phyloP scores from a whole-genome alignment of 2,329 filamentous ascomycete species.

The Paradendryphiella salina region DNA sequence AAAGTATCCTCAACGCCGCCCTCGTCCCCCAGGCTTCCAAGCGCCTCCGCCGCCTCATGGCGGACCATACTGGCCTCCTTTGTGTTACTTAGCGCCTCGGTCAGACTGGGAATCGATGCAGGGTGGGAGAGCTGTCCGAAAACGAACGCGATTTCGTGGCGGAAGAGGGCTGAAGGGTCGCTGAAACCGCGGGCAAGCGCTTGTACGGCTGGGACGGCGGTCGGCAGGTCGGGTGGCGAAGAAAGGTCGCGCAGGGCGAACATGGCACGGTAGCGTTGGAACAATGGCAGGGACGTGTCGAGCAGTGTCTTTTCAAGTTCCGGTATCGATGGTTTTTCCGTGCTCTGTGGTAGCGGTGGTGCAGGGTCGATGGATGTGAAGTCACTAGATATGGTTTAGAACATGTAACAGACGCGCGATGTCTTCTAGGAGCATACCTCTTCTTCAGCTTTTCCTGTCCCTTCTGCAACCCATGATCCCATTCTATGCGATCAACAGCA shows the following conservation, averaged over 20 bases:
- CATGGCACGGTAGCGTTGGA: slow-evolving; percentile 96
- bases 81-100: slow-evolving; percentile 73
- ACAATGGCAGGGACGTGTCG: slow-evolving; percentile 77
- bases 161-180: slow-evolving; percentile 88
- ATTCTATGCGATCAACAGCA: slow-evolving; percentile 89
- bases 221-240: slow-evolving; percentile 87
- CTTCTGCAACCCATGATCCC: slow-evolving; percentile 71
- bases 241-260: slow-evolving; percentile 94
- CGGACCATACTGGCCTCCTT: slow-evolving; percentile 94
- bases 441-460: slow-evolving; percentile 72
- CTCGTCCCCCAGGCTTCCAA: slow-evolving; percentile 91
- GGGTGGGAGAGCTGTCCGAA: slow-evolving; percentile 96
- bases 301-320: slow-evolving; percentile 77
- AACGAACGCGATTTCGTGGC: slow-evolving; percentile 97
- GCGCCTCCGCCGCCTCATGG: slow-evolving; percentile 94
- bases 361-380: slow-evolving; percentile 96
- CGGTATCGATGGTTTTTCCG: slow-evolving; percentile 65
- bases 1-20: slow-evolving; percentile 87
- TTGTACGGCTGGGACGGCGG: slow-evolving; percentile 81
- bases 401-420: background rate
- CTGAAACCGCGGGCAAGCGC: slow-evolving; percentile 83
- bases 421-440: slow-evolving; percentile 61
- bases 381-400: slow-evolving; percentile 63
- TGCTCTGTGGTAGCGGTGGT: slow-evolving; percentile 76
- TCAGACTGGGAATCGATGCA: slow-evolving; percentile 90